Percentiles rank a stretch among this genome's conserved stretches.
Conservation (phyloP, 2,329 filamentous ascomycete species). For the Chalara sp. region DNA sequence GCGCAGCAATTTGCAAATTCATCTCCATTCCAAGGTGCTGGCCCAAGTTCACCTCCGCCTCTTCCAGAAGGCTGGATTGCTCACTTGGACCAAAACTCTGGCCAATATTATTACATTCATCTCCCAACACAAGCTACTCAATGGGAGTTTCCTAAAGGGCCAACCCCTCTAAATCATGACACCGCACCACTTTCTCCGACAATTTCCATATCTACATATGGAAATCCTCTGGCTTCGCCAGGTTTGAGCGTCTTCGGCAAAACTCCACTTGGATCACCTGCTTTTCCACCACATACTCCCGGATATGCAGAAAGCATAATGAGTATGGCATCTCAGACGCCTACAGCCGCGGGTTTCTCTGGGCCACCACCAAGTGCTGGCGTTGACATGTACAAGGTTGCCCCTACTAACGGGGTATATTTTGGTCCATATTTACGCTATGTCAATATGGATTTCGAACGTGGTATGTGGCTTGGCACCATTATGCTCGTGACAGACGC, state of each 20-base stretch:
- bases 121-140: slow-evolving; percentile 91
- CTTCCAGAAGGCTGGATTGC: slow-evolving; percentile 98
- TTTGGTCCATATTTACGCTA: slow-evolving; percentile 96
- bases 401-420: slow-evolving; percentile 93
- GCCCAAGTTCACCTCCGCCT: slow-evolving; percentile 80
- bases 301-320: slow-evolving; percentile 82
- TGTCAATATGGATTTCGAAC: slow-evolving; percentile 93
- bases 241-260: slow-evolving; percentile 48
- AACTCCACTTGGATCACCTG: slow-evolving; percentile 69
- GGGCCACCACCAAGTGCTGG: slow-evolving; percentile 85
- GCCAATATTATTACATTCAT: slow-evolving; percentile 99
- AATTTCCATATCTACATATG: slow-evolving; percentile 57
- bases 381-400: slow-evolving; percentile 89
- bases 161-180: slow-evolving; percentile 81
- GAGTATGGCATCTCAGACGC: slow-evolving; percentile 69
- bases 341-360: slow-evolving; percentile 74
- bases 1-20: slow-evolving; percentile 27
- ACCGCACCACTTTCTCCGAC: slow-evolving; percentile 77
- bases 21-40: slow-evolving; percentile 38
- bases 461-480: slow-evolving; percentile 84
- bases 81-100: slow-evolving; percentile 89
- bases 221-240: slow-evolving; percentile 65
- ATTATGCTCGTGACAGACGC: slow-evolving; percentile 90
- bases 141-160: slow-evolving; percentile 97
- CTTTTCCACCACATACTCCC: slow-evolving; percentile 75